Base-by-base conservation (phyloP, 2,329 filamentous ascomycete genomes). In the Fusarium devonianum region DNA sequence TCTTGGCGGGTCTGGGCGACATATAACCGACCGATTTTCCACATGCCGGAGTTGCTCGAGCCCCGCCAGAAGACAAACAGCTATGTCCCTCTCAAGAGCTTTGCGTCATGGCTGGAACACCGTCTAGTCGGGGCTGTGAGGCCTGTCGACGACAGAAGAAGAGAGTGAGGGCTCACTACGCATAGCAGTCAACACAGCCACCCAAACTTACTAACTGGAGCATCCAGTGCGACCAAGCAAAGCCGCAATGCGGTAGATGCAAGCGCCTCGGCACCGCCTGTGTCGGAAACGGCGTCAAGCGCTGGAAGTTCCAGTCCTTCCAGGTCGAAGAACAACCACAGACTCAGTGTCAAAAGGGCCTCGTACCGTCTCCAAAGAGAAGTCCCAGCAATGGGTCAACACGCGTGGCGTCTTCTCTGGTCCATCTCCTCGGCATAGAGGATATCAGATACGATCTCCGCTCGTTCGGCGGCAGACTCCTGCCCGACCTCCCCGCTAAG, bases 361-460 rank as follows among this genome's bases (percentile, higher is more conserved):
- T 51, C 5, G 7, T 29, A 2, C 23, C 39, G 7, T 5, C 42
- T 4, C 46, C 40, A 4, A 47, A 3, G 13, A n/a, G 40, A 1
- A 42, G 38, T 1, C 62, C 57, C 5, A 63, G 46, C 33, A 64
- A 58, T 10, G 23, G 50, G 2, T 38, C 51, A 5, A 56, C 57
- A 0, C 29, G 12, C 1, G 25, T 54, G 5, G 44, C 52, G 9
- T 61, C 62, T 0, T 49, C 46, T 0, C 18, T 65, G 4, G 49
- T 65, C 0, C 48, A 53, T 10, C 49, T 62, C 12, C 57, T 64
- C 1, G 55, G 45, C 4, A 53, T 56, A 0, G 49, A 65, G 4
- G 62, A 64, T 32, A 37, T 52, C 12, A 47, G 62, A 13, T 65
- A 56, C 7, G 54, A 65, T 12, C 49, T 64, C 2, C 59, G 62